phyloP scores from a whole-genome alignment of 192 early-diverging fungal genomes.

The Backusella australiensis region DNA sequence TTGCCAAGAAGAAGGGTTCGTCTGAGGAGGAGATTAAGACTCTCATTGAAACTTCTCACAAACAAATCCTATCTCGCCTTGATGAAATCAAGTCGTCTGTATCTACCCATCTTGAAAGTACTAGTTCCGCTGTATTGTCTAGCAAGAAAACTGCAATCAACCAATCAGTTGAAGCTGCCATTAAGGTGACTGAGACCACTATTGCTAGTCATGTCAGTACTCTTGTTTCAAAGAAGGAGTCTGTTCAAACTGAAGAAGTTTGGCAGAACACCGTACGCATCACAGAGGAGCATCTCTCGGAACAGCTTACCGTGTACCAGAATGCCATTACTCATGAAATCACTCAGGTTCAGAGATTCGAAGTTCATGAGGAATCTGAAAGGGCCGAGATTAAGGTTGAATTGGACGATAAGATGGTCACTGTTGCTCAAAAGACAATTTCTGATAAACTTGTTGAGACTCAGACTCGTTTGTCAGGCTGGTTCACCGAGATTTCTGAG shows the following conservation, averaged over 20 bases:
- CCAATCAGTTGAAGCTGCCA: constrained; percentile 13
- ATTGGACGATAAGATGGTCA: constrained; percentile 9
- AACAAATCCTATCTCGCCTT: neutral
- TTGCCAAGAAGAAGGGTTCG: constrained; percentile 17
- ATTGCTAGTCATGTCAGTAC: constrained; percentile 1
- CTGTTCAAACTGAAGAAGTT: neutral
- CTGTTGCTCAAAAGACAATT: constrained; percentile 13
- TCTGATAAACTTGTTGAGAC: constrained; percentile 3
- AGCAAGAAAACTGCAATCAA: constrained; percentile 9
- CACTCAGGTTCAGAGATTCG: constrained; percentile 3
- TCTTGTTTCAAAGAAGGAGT: constrained; percentile 1
- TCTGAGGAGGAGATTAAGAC: constrained; percentile 18
- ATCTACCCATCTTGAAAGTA: constrained; percentile 14
- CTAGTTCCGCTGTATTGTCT: neutral
- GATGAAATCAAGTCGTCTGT: constrained; percentile 10
- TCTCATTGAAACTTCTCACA: neutral
- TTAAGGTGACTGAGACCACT: constrained; percentile 1
- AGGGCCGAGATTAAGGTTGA: neutral
- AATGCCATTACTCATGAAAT: constrained; percentile 15
- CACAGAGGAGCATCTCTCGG: constrained; percentile 2
- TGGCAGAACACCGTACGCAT: constrained; percentile 3
- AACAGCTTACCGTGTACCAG: constrained; percentile 7
- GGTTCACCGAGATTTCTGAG: constrained; percentile 4
- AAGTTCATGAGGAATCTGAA: neutral
- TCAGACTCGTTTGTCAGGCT: constrained; percentile 1